These are phyloP conservation scores for Rugosomyces carneus DNA, from an alignment of 1,284 basidiomycete species.

Conservation along the genomic window DNA sequence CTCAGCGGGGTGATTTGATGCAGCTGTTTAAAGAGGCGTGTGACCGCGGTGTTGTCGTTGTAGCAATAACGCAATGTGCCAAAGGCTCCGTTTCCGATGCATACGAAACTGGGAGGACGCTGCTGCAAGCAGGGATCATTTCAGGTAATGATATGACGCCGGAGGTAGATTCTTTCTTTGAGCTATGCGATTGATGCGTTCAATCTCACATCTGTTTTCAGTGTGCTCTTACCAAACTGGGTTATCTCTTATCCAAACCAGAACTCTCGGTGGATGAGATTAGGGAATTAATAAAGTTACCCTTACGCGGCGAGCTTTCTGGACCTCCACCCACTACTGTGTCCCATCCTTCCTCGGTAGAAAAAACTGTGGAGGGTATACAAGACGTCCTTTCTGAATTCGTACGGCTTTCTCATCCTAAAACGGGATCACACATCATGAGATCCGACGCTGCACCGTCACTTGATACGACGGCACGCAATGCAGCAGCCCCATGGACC, in stretches of 20 bases:
- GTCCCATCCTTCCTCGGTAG: conserved; percentile 33
- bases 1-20: conserved; percentile 64
- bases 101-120: conserved; percentile 77
- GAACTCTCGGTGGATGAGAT: conserved; percentile 67
- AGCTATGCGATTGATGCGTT: not conserved
- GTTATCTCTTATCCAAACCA: conserved; percentile 83
- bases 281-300: conserved; percentile 69
- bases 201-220: conserved; percentile 22
- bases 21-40: conserved; percentile 73
- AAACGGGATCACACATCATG: conserved; percentile 38
- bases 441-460: conserved; percentile 31
- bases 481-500: conserved; percentile 66
- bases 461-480: conserved; percentile 33
- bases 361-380: conserved; percentile 53
- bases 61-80: conserved; percentile 87
- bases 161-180: conserved; percentile 47
- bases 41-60: conserved; percentile 78
- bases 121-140: conserved; percentile 70
- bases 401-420: conserved; percentile 48
- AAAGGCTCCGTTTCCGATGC: conserved; percentile 77
- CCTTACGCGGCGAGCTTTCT: conserved; percentile 86
- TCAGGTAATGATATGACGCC: conserved; percentile 90
- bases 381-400: conserved; percentile 62
- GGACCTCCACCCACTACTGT: conserved; percentile 36
- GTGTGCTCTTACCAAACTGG: conserved; percentile 85